These are phyloP conservation scores for Pezicula radicicola DNA, from an alignment of 2,329 filamentous ascomycete genomes.

Conservation along the genomic window DNA sequence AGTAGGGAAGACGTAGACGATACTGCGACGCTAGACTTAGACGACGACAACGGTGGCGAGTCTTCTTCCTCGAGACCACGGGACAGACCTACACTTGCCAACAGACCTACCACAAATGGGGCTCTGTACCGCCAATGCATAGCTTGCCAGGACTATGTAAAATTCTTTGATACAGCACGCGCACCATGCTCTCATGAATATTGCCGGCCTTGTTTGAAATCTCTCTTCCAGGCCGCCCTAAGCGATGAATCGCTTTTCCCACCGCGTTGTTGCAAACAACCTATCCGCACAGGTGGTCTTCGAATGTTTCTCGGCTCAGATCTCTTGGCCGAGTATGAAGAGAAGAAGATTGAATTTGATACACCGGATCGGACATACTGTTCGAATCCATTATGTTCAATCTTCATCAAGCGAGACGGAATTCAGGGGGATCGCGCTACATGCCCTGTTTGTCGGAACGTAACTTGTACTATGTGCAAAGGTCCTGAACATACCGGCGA, in stretches of 20 bases:
- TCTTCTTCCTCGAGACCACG: no score
- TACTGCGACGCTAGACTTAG: no score
- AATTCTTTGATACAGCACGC: no score
- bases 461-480: conserved; percentile 53
- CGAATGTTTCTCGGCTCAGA: conserved; percentile 32
- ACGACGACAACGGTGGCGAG: no score
- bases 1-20: background rate
- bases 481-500: conserved; percentile 36
- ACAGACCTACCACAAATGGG: no score
- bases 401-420: conserved; percentile 37
- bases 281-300: conserved; percentile 34
- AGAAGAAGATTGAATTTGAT: conserved; percentile 44
- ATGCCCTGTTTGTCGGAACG: conserved; percentile 36
- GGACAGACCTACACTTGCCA: no score
- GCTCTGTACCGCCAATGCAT: no score
- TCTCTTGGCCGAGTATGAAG: conserved; percentile 33
- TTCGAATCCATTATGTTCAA: conserved; percentile 34
- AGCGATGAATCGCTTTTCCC: conserved; percentile 50
- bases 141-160: no score
- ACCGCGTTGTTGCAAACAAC: conserved; percentile 45
- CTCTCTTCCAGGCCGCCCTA: conserved; percentile 40
- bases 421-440: conserved; percentile 31
- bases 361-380: conserved; percentile 49
- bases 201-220: conserved; percentile 43
- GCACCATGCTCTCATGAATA: conserved; percentile 27